Conservation (phyloP, 805 yeast species). For the Metschnikowia aberdeeniae region DNA sequence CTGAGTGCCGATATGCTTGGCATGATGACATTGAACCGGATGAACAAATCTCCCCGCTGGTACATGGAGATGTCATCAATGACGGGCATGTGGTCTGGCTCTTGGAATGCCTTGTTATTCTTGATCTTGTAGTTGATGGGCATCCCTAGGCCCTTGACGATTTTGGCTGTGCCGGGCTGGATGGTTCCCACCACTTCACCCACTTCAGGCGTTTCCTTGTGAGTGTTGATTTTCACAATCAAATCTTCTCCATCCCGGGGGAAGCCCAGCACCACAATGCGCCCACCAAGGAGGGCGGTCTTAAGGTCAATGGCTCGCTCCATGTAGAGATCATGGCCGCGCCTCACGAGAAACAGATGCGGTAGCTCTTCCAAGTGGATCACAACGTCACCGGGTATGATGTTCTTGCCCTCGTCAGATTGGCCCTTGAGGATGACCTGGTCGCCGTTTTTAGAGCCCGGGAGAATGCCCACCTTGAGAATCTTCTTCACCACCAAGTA, state of each 20-base stretch:
- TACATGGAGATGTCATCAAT: slow-evolving; percentile 20
- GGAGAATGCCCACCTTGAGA: slow-evolving; percentile 48
- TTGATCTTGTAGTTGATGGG: slow-evolving; percentile 38
- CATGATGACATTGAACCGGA: slow-evolving; percentile 35
- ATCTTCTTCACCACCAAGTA: slow-evolving; percentile 46
- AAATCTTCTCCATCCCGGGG: slow-evolving; percentile 30
- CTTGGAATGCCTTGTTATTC: slow-evolving; percentile 25
- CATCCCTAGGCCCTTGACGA: slow-evolving; percentile 56
- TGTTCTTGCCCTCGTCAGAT: slow-evolving; percentile 59
- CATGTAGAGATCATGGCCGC: slow-evolving; percentile 41
- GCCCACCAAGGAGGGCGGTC: slow-evolving; percentile 59
- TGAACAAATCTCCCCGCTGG: slow-evolving; percentile 34
- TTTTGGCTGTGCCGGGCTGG: slow-evolving; percentile 45
- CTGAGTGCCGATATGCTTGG: slow-evolving; percentile 29
- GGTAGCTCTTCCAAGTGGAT: slow-evolving; percentile 45
- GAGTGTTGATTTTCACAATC: slow-evolving; percentile 31
- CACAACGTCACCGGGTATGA: slow-evolving; percentile 65
- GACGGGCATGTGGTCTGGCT: neutral
- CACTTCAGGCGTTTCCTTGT: slow-evolving; percentile 23
- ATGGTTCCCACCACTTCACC: slow-evolving; percentile 52
- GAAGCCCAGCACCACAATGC: slow-evolving; percentile 31
- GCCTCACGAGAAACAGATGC: slow-evolving; percentile 39
- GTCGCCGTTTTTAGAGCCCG: slow-evolving; percentile 55
- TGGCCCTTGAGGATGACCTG: slow-evolving; percentile 51
- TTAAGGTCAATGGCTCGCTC: slow-evolving; percentile 45